A percentile compares a stretch with the other conserved stretches of the same genome.
These are phyloP conservation scores for Cucurbita pepo DNA, from an alignment of 306 rosid genomes.

Conservation along the genomic window DNA sequence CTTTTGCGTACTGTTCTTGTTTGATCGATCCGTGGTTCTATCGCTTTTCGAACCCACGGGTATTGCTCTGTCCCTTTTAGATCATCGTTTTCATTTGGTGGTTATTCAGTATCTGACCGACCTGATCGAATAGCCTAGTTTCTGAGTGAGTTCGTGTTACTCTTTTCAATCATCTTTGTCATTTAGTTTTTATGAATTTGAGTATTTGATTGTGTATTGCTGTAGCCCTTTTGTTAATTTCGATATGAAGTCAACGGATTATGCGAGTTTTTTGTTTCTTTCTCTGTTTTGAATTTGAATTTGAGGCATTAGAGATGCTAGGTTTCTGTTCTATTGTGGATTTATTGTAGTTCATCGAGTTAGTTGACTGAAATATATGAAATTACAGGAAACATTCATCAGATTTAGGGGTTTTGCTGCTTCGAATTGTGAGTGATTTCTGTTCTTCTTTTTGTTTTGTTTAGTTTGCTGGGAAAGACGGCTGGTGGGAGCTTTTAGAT, in stretches of 20 bases:
- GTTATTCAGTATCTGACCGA: slow-evolving; percentile 16
- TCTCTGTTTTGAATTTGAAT: not conserved
- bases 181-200: not conserved
- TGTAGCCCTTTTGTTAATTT: not conserved
- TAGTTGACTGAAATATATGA: not conserved
- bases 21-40: slow-evolving; percentile 69
- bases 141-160: slow-evolving; percentile 17
- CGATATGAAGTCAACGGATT: not conserved
- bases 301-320: not conserved
- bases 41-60: slow-evolving; percentile 28
- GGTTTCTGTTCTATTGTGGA: not conserved
- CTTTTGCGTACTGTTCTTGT: slow-evolving; percentile 26
- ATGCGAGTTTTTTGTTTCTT: not conserved
- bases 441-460: slow-evolving; percentile 3
- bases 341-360: not conserved
- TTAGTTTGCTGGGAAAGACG: not conserved
- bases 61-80: slow-evolving; percentile 31
- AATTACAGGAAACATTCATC: not conserved
- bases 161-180: not conserved
- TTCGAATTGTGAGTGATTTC: not conserved
- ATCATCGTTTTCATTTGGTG: slow-evolving; percentile 25
- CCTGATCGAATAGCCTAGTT: slow-evolving; percentile 18
- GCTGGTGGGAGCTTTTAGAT: slow-evolving; percentile 1
- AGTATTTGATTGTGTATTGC: not conserved
- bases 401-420: not conserved